Conservation (phyloP, 2,329 filamentous ascomycete species). For the Fusarium acutatum region DNA sequence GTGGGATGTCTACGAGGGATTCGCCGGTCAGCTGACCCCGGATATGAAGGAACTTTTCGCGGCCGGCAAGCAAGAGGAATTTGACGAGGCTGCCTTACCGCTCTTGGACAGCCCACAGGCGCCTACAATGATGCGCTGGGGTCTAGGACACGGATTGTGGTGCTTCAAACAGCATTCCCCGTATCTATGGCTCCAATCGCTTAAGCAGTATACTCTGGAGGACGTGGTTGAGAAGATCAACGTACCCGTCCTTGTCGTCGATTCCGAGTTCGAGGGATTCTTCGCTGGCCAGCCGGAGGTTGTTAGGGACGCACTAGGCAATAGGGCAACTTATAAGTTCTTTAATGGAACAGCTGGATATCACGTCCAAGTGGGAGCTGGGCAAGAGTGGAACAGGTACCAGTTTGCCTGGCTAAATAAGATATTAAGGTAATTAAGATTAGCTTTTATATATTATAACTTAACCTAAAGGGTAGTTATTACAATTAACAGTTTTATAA, state of each 20-base stretch:
- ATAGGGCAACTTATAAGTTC: background rate
- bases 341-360: background rate
- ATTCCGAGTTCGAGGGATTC: background rate
- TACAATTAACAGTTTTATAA: too few species aligned
- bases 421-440: background rate
- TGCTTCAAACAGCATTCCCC: background rate
- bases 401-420: background rate
- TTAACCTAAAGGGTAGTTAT: too few species aligned
- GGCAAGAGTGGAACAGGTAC: background rate
- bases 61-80: background rate
- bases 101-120: background rate
- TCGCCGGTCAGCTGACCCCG: background rate
- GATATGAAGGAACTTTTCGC: background rate
- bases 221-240: background rate
- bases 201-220: background rate
- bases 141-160: background rate
- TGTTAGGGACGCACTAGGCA: background rate
- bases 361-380: background rate
- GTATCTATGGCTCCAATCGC: background rate
- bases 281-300: background rate
- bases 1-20: background rate
- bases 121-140: background rate
- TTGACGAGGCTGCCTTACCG: background rate
- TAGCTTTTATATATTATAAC: too few species aligned
- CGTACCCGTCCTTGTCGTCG: background rate